Evolutionary conservation across 345 rosid species (phyloP).

Genomic region (Eucalyptus urophylla): DNA sequence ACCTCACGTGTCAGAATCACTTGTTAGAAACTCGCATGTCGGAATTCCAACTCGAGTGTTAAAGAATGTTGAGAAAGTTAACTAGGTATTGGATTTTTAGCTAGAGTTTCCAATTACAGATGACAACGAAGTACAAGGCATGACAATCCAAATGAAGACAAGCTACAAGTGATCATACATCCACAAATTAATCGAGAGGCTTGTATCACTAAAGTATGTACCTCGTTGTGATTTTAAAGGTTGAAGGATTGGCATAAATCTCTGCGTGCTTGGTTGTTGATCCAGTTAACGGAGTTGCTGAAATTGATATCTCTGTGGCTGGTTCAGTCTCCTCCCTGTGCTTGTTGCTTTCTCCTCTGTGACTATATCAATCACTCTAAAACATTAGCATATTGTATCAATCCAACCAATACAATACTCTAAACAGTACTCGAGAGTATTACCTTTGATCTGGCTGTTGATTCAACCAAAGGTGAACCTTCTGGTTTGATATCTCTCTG

Average conservation of each 20-base stretch:
- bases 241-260: neutral
- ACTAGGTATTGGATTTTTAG: neutral
- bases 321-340: neutral
- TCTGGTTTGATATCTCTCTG: neutral
- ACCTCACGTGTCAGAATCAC: accelerated
- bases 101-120: neutral
- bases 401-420: neutral
- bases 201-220: neutral
- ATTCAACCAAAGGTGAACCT: neutral
- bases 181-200: neutral
- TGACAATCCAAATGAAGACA: neutral
- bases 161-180: neutral
- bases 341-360: neutral
- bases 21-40: accelerated
- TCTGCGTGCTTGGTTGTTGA: neutral
- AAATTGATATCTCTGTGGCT: neutral
- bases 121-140: neutral
- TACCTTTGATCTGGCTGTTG: neutral
- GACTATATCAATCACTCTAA: neutral
- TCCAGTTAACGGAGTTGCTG: neutral
- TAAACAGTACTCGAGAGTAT: neutral
- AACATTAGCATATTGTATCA: neutral
- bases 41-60: too few relatives aligned
- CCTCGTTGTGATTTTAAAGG: neutral
- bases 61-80: too few relatives aligned